These are phyloP conservation scores for Pyrenochaeta sp. DNA, from an alignment of 2,329 filamentous ascomycete genomes.

Conservation along the genomic window DNA sequence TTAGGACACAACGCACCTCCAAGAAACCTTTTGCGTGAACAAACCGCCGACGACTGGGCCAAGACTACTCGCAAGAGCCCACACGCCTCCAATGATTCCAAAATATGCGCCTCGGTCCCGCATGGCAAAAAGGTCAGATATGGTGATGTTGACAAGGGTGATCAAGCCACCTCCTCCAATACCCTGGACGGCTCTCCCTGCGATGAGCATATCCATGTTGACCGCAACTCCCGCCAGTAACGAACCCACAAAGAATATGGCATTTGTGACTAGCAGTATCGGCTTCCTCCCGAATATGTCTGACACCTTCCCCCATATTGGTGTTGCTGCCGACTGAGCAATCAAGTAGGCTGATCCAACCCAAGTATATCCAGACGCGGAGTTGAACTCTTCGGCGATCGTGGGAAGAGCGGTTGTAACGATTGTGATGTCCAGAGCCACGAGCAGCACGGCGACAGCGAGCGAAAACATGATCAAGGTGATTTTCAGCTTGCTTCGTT, in stretches of 20 bases:
- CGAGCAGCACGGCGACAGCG: constrained; percentile 65
- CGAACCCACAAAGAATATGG: constrained; percentile 69
- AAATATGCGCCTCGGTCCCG: constrained; percentile 67
- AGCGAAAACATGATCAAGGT: constrained; percentile 60
- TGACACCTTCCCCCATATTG: constrained; percentile 69
- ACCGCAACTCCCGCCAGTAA: constrained; percentile 66
- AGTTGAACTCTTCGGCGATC: constrained; percentile 63
- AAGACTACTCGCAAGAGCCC: constrained; percentile 71
- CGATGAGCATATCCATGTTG: constrained; percentile 69
- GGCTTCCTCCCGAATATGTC: constrained; percentile 75
- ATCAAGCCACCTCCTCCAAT: constrained; percentile 70
- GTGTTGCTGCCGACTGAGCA: constrained; percentile 59
- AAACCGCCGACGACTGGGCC: constrained; percentile 73
- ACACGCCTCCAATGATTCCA: constrained; percentile 71
- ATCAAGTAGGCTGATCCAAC: constrained; percentile 62
- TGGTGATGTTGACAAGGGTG: constrained; percentile 69
- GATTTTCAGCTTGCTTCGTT: constrained; percentile 53
- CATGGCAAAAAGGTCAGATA: constrained; percentile 70
- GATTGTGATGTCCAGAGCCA: constrained; percentile 69
- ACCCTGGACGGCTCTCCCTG: constrained; percentile 69
- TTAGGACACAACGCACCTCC: constrained; percentile 60
- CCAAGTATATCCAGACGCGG: constrained; percentile 61
- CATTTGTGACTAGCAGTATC: constrained; percentile 66
- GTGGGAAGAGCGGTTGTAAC: constrained; percentile 69
- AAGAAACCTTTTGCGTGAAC: constrained; percentile 69